Conservation (phyloP, 768 basidiomycete genomes). For the Mycena filopes region DNA sequence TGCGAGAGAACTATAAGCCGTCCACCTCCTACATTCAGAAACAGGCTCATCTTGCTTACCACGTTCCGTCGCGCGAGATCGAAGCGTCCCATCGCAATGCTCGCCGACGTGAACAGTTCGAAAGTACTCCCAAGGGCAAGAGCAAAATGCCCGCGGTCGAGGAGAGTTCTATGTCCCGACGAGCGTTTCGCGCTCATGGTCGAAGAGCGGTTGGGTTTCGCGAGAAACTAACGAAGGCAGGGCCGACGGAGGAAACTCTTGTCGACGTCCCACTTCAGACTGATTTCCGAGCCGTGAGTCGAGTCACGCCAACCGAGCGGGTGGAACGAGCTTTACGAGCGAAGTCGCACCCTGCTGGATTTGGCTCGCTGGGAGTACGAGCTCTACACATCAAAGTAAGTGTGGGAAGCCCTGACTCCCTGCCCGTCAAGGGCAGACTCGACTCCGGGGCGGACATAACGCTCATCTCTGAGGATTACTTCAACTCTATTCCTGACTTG, state of each 20-base stretch:
- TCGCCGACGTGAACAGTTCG: not conserved
- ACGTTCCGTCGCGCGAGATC: not conserved
- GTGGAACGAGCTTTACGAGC: not conserved
- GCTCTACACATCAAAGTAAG: conserved; percentile 20
- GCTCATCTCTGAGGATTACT: conserved; percentile 28
- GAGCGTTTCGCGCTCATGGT: no score
- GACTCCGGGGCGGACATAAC: conserved; percentile 33
- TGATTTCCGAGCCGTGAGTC: not conserved
- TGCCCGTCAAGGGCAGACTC: not conserved
- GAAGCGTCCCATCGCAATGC: not conserved
- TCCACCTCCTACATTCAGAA: no score
- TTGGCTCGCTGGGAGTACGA: not conserved
- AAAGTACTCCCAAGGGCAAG: not conserved
- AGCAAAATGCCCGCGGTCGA: not conserved
- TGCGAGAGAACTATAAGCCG: not conserved
- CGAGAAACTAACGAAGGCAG: no score
- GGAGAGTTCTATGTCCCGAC: not conserved
- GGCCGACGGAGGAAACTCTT: not conserved
- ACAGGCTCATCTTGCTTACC: no score
- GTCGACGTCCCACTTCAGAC: not conserved
- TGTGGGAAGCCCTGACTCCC: not conserved
- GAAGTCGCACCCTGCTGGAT: not conserved
- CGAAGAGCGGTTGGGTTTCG: no score
- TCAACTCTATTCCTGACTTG: not conserved
- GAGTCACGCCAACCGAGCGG: no score